phyloP scores from a whole-genome alignment of 2,329 filamentous ascomycete species.

The Boeremia lycopersici region DNA sequence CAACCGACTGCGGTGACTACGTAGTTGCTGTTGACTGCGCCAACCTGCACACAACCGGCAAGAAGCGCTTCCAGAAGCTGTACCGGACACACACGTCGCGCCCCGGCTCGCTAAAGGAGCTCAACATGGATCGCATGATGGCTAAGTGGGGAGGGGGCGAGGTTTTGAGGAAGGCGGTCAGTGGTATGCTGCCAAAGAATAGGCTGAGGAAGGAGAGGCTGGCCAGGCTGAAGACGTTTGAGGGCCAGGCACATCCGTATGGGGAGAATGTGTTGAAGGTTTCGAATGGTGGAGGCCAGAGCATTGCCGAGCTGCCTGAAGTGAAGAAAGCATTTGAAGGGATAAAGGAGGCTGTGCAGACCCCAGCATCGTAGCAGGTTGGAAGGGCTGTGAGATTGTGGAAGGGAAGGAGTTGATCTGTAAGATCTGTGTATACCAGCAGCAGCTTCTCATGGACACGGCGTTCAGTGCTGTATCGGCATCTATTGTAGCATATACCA shows the following conservation, averaged over 20 bases:
- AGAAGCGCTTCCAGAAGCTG: constrained; percentile 90
- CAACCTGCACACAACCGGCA: constrained; percentile 84
- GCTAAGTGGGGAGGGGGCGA: constrained; percentile 92
- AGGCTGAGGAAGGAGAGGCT: constrained; percentile 84
- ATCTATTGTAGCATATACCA: constrained; percentile 14
- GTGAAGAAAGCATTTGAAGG: constrained; percentile 47
- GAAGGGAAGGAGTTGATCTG: background rate
- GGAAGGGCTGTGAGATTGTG: background rate
- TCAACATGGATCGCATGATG: constrained; percentile 96
- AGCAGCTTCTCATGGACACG: constrained; percentile 7
- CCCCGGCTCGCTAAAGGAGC: constrained; percentile 81
- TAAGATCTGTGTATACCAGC: constrained; percentile 17
- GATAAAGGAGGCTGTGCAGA: constrained; percentile 22
- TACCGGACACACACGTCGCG: constrained; percentile 96
- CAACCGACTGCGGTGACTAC: constrained; percentile 98
- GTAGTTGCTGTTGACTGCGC: constrained; percentile 92
- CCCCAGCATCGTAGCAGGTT: constrained; percentile 23
- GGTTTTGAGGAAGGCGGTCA: constrained; percentile 87
- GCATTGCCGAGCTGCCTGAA: constrained; percentile 43
- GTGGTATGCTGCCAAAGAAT: constrained; percentile 98
- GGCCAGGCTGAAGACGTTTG: constrained; percentile 91
- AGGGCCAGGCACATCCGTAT: constrained; percentile 90
- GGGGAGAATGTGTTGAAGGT: constrained; percentile 83
- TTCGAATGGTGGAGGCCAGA: constrained; percentile 48
- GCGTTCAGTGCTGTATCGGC: constrained; percentile 10